A percentile compares a stretch with the other conserved stretches of the same genome.
Evolutionary conservation across 176 grass and related monocot genomes (phyloP).

Genomic region (Dendrocalamus sinicus): DNA sequence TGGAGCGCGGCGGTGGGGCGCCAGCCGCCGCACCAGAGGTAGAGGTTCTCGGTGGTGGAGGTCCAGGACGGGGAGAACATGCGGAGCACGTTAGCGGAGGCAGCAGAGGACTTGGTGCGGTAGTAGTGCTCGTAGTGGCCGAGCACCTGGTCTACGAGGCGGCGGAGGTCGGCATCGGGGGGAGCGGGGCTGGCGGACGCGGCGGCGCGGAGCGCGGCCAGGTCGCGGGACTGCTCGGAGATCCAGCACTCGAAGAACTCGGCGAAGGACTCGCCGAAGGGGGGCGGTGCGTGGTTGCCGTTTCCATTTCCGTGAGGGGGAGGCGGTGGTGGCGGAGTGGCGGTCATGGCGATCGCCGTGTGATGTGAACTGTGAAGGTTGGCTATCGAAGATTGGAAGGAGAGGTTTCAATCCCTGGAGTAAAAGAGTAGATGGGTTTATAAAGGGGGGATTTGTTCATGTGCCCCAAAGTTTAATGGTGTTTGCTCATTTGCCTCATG

Average conservation of each 20-base stretch:
- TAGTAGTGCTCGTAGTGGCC: slow-evolving; percentile 82
- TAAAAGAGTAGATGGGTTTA: no score
- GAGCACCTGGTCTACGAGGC: slow-evolving; percentile 50
- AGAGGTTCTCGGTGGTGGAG: slow-evolving; percentile 75
- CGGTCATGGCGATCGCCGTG: slow-evolving; percentile 10
- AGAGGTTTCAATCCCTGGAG: no score
- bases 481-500: no score
- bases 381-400: no score
- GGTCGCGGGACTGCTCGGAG: slow-evolving; percentile 62
- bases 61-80: slow-evolving; percentile 83
- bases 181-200: not conserved
- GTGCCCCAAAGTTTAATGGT: no score
- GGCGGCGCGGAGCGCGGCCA: slow-evolving; percentile 55
- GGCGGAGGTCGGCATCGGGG: slow-evolving; percentile 18
- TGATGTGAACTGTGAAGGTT: no score
- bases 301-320: not conserved
- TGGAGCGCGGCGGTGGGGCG: slow-evolving; percentile 72
- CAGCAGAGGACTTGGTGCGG: slow-evolving; percentile 56
- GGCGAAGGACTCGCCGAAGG: not conserved
- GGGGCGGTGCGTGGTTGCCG: not conserved
- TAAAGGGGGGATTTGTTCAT: no score
- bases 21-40: slow-evolving; percentile 84
- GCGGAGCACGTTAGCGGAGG: slow-evolving; percentile 41
- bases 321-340: slow-evolving; percentile 16
- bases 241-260: slow-evolving; percentile 63